phyloP scores from a whole-genome alignment of 305 asterid species.

The Solanum hybrid region DNA sequence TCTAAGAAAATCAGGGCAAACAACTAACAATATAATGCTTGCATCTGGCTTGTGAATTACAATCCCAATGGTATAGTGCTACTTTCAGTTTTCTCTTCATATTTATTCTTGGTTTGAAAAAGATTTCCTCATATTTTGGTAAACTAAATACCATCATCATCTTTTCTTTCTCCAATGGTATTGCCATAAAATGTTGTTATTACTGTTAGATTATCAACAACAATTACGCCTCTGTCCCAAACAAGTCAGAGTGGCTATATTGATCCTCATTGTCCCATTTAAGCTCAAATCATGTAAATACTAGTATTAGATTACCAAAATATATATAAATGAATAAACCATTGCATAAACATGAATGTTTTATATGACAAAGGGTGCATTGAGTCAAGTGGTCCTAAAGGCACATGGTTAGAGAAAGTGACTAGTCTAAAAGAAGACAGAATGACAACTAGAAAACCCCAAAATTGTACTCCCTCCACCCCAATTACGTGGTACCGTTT shows the following conservation, averaged over 20 bases:
- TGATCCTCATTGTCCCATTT: background rate
- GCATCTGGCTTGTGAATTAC: background rate
- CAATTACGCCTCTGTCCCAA: background rate
- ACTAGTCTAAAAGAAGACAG: background rate
- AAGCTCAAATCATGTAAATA: background rate
- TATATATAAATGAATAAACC: background rate
- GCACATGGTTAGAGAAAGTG: slow-evolving; percentile 1
- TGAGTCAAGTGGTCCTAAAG: background rate
- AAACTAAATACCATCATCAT: background rate
- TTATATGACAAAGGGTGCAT: background rate
- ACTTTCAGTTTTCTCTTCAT: background rate
- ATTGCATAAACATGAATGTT: background rate
- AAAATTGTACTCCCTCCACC: background rate
- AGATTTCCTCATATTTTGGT: background rate
- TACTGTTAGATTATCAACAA: background rate
- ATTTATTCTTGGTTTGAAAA: background rate
- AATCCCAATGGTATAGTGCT: background rate
- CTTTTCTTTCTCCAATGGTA: background rate
- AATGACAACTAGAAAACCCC: background rate
- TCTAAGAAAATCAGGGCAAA: background rate
- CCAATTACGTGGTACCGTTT: background rate
- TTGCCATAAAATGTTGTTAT: background rate
- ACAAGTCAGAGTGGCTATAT: background rate
- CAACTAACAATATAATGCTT: background rate
- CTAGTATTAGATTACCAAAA: background rate